Evolutionary conservation across 192 early-diverging fungal genomes (phyloP).

Genomic region (Lobosporangium transversale): DNA sequence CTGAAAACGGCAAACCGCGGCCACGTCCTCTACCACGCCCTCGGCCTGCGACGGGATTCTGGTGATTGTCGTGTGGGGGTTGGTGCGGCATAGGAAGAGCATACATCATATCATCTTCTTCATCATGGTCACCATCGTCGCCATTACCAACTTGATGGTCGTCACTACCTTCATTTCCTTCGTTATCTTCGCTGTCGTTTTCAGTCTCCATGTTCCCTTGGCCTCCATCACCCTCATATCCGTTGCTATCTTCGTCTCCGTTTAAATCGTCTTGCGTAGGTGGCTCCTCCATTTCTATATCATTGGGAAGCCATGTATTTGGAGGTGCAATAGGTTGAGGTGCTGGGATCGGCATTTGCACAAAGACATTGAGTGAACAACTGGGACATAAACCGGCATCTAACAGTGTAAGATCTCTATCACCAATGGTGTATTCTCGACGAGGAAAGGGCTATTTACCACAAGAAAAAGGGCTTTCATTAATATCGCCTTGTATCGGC

Average conservation of each 20-base stretch:
- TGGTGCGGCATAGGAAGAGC: slow-evolving; percentile 26
- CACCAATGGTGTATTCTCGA: slow-evolving; percentile 25
- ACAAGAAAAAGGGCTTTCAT: neutral
- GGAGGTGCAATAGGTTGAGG: slow-evolving; percentile 35
- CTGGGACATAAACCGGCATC: slow-evolving; percentile 34
- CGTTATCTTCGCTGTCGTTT: neutral
- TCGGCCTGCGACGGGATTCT: slow-evolving; percentile 11
- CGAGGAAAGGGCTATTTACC: slow-evolving; percentile 33
- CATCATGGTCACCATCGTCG: slow-evolving; percentile 17
- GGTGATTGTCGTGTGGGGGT: too few species aligned
- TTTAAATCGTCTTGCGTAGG: neutral
- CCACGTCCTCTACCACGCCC: slow-evolving; percentile 24
- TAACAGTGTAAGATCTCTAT: slow-evolving; percentile 19
- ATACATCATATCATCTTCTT: slow-evolving; percentile 39
- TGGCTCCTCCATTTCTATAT: slow-evolving; percentile 24
- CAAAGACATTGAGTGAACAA: slow-evolving; percentile 46
- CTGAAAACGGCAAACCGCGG: slow-evolving; percentile 30
- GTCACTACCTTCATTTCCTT: slow-evolving; percentile 3
- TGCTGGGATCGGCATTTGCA: slow-evolving; percentile 32
- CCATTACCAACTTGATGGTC: slow-evolving; percentile 2
- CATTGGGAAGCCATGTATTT: slow-evolving; percentile 21
- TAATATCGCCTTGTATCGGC: too few species aligned
- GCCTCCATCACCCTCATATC: too few species aligned
- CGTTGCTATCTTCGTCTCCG: neutral
- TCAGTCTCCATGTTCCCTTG: neutral